phyloP scores from a whole-genome alignment of 768 basidiomycete genomes.

The Auricularia sp. region DNA sequence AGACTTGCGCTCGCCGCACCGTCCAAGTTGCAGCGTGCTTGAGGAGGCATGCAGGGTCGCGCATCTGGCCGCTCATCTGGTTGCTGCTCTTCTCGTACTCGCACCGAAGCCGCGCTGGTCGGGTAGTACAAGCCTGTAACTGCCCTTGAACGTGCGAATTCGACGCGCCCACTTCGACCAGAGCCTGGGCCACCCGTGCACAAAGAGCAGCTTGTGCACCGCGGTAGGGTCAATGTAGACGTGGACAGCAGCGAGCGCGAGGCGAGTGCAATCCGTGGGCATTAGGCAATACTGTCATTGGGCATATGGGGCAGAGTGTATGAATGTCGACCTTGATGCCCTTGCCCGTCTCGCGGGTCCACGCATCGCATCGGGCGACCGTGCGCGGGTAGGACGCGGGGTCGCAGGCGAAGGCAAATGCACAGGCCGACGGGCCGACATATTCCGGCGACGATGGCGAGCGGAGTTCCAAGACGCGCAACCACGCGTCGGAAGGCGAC shows the following conservation, averaged over 20 bases:
- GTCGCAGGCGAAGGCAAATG: conserved; percentile 2
- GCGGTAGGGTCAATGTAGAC: conserved; percentile 49
- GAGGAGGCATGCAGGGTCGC: conserved; percentile 55
- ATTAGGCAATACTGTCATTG: too few relatives aligned
- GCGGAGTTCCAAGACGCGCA: too few relatives aligned
- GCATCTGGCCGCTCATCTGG: conserved; percentile 45
- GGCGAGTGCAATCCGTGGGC: background rate
- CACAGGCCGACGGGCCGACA: background rate
- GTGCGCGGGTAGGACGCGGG: conserved; percentile 5
- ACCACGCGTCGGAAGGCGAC: too few relatives aligned
- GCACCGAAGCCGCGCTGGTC: conserved; percentile 62
- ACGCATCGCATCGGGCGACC: conserved; percentile 3
- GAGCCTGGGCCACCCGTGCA: conserved; percentile 71
- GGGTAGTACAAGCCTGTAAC: conserved; percentile 52
- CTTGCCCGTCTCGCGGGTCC: conserved; percentile 2
- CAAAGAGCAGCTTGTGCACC: conserved; percentile 46
- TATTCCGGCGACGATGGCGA: too few relatives aligned
- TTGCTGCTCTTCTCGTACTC: conserved; percentile 56
- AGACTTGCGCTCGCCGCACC: conserved; percentile 26
- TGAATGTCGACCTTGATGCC: conserved; percentile 32
- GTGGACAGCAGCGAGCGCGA: conserved; percentile 34
- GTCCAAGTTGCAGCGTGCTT: conserved; percentile 68
- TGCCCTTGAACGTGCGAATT: conserved; percentile 55
- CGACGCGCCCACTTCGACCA: conserved; percentile 71
- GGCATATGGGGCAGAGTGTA: conserved; percentile 17